A percentile compares a stretch with the other conserved stretches of the same genome.
Conservation (phyloP, 176 grass and related monocot genomes). For the Musa schizocarpa region DNA sequence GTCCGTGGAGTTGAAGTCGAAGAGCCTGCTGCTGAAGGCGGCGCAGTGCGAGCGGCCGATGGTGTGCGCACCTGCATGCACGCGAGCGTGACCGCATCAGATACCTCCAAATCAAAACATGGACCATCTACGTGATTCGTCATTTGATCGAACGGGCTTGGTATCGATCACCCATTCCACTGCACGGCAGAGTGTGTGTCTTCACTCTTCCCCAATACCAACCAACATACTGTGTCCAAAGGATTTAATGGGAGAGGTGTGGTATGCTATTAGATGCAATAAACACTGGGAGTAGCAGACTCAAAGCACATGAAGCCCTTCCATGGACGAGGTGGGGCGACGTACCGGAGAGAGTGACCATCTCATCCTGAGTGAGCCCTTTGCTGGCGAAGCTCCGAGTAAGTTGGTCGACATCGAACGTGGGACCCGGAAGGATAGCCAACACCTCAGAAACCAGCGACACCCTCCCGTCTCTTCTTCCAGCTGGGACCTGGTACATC, state of each 20-base stretch:
- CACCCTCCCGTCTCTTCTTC: conserved; percentile 51
- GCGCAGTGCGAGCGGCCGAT: conserved; percentile 47
- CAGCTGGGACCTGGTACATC: conserved; percentile 36
- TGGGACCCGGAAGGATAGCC: conserved; percentile 21
- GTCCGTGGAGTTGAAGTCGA: conserved; percentile 24
- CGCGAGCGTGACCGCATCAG: neutral
- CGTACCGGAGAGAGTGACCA: conserved; percentile 22
- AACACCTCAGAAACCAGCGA: conserved; percentile 29
- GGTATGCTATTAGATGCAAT: too few relatives aligned
- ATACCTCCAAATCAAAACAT: neutral
- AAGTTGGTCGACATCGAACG: conserved; percentile 29
- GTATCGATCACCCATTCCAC: neutral
- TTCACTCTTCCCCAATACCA: too few relatives aligned
- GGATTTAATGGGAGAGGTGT: too few relatives aligned
- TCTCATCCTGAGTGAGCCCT: conserved; percentile 40
- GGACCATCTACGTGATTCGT: too few relatives aligned
- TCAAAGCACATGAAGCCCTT: conserved; percentile 48
- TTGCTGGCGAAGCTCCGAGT: conserved; percentile 33
- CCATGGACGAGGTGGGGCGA: conserved; percentile 32
- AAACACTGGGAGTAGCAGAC: conserved; percentile 21
- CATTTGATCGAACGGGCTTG: too few relatives aligned
- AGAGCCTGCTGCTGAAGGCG: conserved; percentile 43
- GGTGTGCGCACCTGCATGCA: conserved; percentile 39
- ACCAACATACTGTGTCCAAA: too few relatives aligned
- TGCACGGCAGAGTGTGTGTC: too few relatives aligned